These are phyloP conservation scores for Hawksworthiomyces lignivorus DNA, from an alignment of 2,329 filamentous ascomycete species.

Conservation along the genomic window DNA sequence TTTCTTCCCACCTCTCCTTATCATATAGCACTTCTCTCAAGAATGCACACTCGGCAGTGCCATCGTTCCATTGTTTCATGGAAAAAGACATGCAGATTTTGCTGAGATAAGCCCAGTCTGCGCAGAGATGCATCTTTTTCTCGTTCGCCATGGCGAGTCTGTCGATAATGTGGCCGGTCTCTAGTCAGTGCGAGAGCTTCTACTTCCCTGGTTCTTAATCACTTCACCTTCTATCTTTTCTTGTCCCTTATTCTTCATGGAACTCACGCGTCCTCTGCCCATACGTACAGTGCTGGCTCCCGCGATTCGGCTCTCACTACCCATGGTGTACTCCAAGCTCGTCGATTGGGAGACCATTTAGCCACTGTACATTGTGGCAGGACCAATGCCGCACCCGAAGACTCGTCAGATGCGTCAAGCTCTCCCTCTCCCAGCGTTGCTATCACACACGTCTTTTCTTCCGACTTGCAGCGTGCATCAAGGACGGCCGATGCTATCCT, in stretches of 20 bases:
- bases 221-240: conserved; percentile 5
- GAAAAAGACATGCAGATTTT: too few relatives aligned
- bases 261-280: conserved; percentile 19
- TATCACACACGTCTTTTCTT: conserved; percentile 65
- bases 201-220: conserved; percentile 7
- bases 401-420: conserved; percentile 18
- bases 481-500: conserved; percentile 63
- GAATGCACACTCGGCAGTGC: too few relatives aligned
- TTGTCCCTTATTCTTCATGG: not conserved
- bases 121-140: conserved; percentile 53
- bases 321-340: conserved; percentile 75
- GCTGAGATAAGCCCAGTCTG: not conserved
- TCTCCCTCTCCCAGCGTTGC: conserved; percentile 53
- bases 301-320: conserved; percentile 75
- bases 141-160: conserved; percentile 83
- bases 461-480: conserved; percentile 65
- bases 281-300: conserved; percentile 54
- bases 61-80: too few relatives aligned
- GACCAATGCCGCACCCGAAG: conserved; percentile 9
- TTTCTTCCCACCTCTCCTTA: not conserved
- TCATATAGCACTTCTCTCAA: conserved; percentile 1
- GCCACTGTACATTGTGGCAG: conserved; percentile 15
- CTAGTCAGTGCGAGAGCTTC: conserved; percentile 46
- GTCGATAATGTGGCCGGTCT: conserved; percentile 78
- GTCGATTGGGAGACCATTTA: conserved; percentile 59